phyloP scores from a whole-genome alignment of 2,329 filamentous ascomycete genomes.

The Rugonectria rugulosa region DNA sequence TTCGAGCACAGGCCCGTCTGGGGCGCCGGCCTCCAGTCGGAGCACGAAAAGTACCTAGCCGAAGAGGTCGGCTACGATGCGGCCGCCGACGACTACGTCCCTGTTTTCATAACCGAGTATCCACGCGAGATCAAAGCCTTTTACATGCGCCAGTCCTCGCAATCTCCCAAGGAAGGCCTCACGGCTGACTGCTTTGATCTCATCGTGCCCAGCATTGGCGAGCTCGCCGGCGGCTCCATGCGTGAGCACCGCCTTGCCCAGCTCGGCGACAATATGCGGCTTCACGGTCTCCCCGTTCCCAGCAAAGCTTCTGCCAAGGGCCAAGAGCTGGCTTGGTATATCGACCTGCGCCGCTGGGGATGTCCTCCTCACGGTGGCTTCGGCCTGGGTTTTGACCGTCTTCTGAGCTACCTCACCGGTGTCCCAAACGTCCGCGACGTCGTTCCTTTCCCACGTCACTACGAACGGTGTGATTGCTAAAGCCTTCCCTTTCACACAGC shows the following conservation, averaged over 20 bases:
- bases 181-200: conserved; percentile 94
- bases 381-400: conserved; percentile 86
- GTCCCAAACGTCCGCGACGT: conserved; percentile 85
- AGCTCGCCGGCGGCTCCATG: conserved; percentile 88
- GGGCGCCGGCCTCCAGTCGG: conserved; percentile 80
- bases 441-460: conserved; percentile 83
- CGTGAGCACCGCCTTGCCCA: conserved; percentile 79
- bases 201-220: conserved; percentile 83
- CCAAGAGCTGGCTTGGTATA: conserved; percentile 76
- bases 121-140: conserved; percentile 91
- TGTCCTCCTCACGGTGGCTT: conserved; percentile 92
- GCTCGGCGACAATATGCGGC: conserved; percentile 74
- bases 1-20: conserved; percentile 77
- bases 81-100: conserved; percentile 59
- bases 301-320: conserved; percentile 39
- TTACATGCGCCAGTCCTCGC: conserved; percentile 62
- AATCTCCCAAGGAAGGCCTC: conserved; percentile 40
- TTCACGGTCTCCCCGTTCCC: conserved; percentile 65
- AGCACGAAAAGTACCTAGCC: conserved; percentile 92
- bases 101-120: conserved; percentile 93
- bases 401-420: conserved; percentile 84
- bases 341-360: conserved; percentile 89
- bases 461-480: conserved; percentile 68
- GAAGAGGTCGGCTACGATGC: conserved; percentile 62
- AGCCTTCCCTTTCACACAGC: too few relatives aligned